phyloP scores from a whole-genome alignment of 345 rosid species.

The Dipteronia dyeriana region DNA sequence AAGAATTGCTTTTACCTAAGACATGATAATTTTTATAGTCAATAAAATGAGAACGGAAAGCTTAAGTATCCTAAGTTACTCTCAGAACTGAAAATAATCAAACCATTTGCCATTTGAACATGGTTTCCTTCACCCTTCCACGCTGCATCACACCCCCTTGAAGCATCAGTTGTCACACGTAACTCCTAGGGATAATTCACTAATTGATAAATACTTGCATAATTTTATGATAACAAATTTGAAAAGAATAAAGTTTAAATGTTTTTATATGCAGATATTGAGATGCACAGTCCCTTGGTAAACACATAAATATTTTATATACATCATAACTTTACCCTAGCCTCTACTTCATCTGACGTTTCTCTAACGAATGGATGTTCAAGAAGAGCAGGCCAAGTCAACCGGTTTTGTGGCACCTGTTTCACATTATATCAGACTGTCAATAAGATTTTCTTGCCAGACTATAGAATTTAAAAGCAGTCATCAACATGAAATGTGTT shows the following conservation, averaged over 20 bases:
- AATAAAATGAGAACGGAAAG: slow-evolving; percentile 11
- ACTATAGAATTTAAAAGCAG: slow-evolving; percentile 13
- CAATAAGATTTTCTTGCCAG: neutral
- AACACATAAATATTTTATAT: neutral
- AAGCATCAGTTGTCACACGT: slow-evolving; percentile 38
- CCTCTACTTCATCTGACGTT: slow-evolving; percentile 57
- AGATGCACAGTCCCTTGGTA: neutral
- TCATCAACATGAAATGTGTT: slow-evolving; percentile 10
- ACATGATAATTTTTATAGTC: slow-evolving; percentile 23
- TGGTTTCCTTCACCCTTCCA: slow-evolving; percentile 50
- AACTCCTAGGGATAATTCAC: slow-evolving; percentile 49
- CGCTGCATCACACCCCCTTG: slow-evolving; percentile 38
- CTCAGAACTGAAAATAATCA: slow-evolving; percentile 31
- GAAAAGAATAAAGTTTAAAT: slow-evolving; percentile 1
- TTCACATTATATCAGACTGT: slow-evolving; percentile 26
- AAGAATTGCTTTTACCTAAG: slow-evolving; percentile 48
- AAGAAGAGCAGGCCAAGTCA: slow-evolving; percentile 94
- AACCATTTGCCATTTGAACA: slow-evolving; percentile 47
- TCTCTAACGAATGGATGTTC: slow-evolving; percentile 95
- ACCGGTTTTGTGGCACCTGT: slow-evolving; percentile 88
- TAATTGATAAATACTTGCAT: slow-evolving; percentile 22
- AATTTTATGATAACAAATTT: slow-evolving; percentile 22
- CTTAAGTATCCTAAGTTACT: slow-evolving; percentile 21
- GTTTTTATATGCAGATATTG: neutral
- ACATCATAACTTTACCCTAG: slow-evolving; percentile 52